These are phyloP conservation scores for Aspergillus oerlinghausenensis DNA, from an alignment of 2,329 filamentous ascomycete genomes.

Conservation along the genomic window DNA sequence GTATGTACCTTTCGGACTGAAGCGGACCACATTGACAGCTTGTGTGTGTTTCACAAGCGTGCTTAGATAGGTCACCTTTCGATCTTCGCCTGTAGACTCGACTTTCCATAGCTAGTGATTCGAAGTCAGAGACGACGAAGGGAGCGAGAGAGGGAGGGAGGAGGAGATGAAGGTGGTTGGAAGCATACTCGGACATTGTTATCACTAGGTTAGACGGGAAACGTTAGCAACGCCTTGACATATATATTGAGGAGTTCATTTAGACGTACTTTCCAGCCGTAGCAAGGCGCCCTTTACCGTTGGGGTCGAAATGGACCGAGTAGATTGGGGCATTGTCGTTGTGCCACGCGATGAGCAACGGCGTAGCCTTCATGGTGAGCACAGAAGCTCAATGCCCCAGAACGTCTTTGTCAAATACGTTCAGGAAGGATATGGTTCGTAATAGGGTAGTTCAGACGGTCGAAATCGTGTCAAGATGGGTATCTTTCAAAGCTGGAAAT, in stretches of 20 bases:
- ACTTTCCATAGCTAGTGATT: conserved; percentile 76
- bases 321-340: conserved; percentile 96
- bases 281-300: conserved; percentile 84
- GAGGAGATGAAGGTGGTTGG: conserved; percentile 12
- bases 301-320: conserved; percentile 91
- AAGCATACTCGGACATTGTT: conserved; percentile 82
- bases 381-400: conserved; percentile 22
- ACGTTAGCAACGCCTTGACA: conserved; percentile 8
- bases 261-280: conserved; percentile 70
- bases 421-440: background rate
- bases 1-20: conserved; percentile 77
- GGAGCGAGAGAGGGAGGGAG: conserved; percentile 10
- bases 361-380: conserved; percentile 81
- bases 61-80: conserved; percentile 85
- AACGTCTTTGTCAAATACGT: background rate
- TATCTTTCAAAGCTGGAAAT: background rate
- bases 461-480: background rate
- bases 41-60: conserved; percentile 92
- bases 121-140: conserved; percentile 33
- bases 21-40: conserved; percentile 95
- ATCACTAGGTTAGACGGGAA: conserved; percentile 48
- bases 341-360: conserved; percentile 98
- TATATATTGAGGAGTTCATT: background rate
- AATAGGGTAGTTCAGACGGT: background rate
- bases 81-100: conserved; percentile 75